These are phyloP conservation scores for Achlya hypogyna DNA, from an alignment of 352 stramenopile species.

Conservation along the genomic window DNA sequence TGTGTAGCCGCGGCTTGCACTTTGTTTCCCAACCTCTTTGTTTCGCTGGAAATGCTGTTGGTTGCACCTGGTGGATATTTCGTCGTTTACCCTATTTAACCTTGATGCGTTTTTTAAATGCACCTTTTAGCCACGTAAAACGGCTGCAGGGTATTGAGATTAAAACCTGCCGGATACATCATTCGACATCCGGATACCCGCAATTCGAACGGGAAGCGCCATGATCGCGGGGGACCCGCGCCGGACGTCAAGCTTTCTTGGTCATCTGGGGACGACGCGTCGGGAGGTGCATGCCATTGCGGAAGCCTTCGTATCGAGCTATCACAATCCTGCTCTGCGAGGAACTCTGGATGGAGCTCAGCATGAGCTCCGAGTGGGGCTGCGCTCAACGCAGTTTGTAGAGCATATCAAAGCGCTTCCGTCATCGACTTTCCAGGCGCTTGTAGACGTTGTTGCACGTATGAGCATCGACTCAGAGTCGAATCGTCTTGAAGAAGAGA, in stretches of 20 bases:
- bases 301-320: not conserved
- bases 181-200: not conserved
- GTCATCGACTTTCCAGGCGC: not conserved
- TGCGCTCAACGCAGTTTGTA: not conserved
- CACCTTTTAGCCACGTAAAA: not conserved
- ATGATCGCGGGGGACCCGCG: not conserved
- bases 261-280: not conserved
- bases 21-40: too few relatives aligned
- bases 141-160: not conserved
- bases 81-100: too few relatives aligned
- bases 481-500: constrained; percentile 1
- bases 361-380: not conserved
- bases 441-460: not conserved
- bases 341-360: not conserved
- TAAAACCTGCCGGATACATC: not conserved
- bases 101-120: too few relatives aligned
- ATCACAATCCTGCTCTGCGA: not conserved
- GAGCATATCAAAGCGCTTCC: not conserved
- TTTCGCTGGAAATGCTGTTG: too few relatives aligned
- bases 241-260: not conserved
- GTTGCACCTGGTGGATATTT: too few relatives aligned
- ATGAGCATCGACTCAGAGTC: not conserved
- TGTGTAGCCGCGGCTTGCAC: too few relatives aligned
- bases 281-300: not conserved
- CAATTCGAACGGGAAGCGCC: not conserved